These are phyloP conservation scores for Pleurotus citrinopileatus DNA, from an alignment of 768 basidiomycete species.

Conservation along the genomic window DNA sequence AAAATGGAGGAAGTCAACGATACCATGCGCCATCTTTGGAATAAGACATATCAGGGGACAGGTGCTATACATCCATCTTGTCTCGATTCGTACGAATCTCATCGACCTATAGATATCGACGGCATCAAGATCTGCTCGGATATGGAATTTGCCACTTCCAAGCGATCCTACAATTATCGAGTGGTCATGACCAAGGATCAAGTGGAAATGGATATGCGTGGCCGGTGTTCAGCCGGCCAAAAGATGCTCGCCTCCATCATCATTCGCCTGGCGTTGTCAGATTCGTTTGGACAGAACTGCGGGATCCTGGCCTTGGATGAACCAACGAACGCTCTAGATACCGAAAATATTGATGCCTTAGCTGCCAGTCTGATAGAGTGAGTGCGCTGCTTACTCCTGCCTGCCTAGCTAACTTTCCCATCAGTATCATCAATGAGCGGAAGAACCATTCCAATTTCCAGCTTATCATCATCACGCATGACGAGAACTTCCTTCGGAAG, in stretches of 20 bases:
- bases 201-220: constrained; percentile 99
- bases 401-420: constrained; percentile 8
- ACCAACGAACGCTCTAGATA: constrained; percentile 95
- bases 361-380: constrained; percentile 91
- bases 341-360: constrained; percentile 93
- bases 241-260: constrained; percentile 99
- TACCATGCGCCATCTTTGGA: constrained; percentile 96
- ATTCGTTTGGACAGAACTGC: constrained; percentile 97
- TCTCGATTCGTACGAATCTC: constrained; percentile 7
- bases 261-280: constrained; percentile 94
- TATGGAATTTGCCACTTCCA: constrained; percentile 85
- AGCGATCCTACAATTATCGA: constrained; percentile 95
- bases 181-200: constrained; percentile 99
- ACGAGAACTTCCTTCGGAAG: constrained; percentile 90
- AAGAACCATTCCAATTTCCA: constrained; percentile 91
- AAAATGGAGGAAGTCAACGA: constrained; percentile 99
- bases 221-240: constrained; percentile 96
- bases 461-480: constrained; percentile 94
- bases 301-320: constrained; percentile 97
- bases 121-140: constrained; percentile 95
- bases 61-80: constrained; percentile 41
- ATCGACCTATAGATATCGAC: constrained; percentile 75
- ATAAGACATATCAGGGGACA: constrained; percentile 98
- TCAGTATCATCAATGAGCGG: constrained; percentile 91
- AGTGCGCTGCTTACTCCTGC: constrained; percentile 27